These are phyloP conservation scores for Cavenderia fasciculata DNA, from an alignment of 78 protist species.

Conservation along the genomic window DNA sequence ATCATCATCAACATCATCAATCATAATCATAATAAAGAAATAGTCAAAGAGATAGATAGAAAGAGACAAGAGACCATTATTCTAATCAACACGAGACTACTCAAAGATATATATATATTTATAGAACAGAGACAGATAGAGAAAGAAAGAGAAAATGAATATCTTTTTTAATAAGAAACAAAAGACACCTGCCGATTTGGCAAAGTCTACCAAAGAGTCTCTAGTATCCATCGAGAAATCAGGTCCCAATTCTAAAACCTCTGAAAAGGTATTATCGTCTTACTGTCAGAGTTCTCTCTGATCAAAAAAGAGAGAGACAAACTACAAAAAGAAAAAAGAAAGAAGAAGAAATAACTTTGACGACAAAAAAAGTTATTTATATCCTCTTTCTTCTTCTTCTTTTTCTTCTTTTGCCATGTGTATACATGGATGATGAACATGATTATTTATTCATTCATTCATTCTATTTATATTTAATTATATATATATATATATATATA, in stretches of 20 bases:
- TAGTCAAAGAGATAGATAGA: neutral
- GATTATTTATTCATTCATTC: no score
- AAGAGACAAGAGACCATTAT: neutral
- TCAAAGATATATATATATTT: neutral
- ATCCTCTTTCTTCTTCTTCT: neutral
- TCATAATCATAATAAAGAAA: neutral
- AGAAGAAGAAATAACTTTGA: no score
- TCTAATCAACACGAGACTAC: neutral
- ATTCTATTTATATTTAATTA: no score
- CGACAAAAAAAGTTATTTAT: neutral
- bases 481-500: no score
- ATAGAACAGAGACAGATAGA: no score
- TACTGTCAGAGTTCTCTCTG: no score
- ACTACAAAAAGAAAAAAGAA: no score
- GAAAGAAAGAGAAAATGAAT: no score
- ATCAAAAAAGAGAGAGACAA: no score
- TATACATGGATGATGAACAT: no score
- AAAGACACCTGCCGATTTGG: conserved; percentile 73
- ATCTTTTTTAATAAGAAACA: conserved; percentile 76
- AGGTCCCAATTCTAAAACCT: conserved; percentile 65
- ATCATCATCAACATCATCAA: no score
- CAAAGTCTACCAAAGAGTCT: conserved; percentile 39
- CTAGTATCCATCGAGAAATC: conserved; percentile 36
- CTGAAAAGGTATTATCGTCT: conserved; percentile 76
- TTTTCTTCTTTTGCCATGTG: neutral